Conservation (phyloP, 2,329 filamentous ascomycete species). For the Colletotrichum chrysophilum region DNA sequence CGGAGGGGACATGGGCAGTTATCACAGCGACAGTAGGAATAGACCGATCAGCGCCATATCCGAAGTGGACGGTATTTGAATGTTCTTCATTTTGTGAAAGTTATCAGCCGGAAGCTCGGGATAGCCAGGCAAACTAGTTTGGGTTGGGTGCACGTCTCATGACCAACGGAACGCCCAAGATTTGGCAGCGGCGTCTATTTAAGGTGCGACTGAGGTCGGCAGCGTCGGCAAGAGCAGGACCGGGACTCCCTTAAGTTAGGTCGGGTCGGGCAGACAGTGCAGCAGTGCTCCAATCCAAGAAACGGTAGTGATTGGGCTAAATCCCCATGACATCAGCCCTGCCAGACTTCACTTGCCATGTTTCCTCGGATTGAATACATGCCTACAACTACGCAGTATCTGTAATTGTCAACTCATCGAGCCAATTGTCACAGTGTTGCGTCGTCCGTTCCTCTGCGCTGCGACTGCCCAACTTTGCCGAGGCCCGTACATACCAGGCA, state of each 20-base stretch:
- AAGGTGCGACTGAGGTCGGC: background rate
- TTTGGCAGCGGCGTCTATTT: background rate
- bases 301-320: background rate
- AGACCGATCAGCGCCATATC: background rate
- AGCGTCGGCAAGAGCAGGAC: background rate
- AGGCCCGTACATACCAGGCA: background rate
- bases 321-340: slow-evolving; percentile 7
- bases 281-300: background rate
- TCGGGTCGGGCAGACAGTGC: background rate
- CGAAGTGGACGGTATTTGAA: background rate
- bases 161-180: background rate
- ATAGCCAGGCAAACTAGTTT: background rate
- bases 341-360: background rate
- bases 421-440: background rate
- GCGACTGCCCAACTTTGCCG: background rate
- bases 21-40: background rate
- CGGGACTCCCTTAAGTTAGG: background rate
- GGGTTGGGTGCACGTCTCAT: background rate
- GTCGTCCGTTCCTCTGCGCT: background rate
- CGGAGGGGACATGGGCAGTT: background rate
- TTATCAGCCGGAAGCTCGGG: background rate
- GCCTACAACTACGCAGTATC: background rate
- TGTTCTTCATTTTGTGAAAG: background rate
- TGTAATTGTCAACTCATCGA: background rate
- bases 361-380: background rate